A percentile compares a stretch with the other conserved stretches of the same genome.
phyloP scores from a whole-genome alignment of 1,139 yeast genomes.

The Saccharomyces hybrid region DNA sequence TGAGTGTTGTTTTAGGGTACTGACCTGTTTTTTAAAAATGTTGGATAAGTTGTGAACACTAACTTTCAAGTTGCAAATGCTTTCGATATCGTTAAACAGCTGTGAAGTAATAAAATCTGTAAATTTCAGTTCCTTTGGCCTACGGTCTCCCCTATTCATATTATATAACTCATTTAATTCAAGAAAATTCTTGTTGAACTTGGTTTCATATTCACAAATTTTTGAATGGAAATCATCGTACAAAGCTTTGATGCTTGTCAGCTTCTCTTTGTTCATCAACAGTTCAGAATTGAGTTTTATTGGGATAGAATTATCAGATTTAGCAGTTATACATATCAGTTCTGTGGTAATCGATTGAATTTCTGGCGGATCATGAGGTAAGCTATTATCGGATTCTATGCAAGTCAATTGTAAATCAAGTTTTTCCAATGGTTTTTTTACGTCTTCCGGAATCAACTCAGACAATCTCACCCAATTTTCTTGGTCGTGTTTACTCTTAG shows the following conservation, averaged over 20 bases:
- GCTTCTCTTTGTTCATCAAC: conserved; percentile 14
- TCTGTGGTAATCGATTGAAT: conserved; percentile 20
- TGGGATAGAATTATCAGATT: conserved; percentile 30
- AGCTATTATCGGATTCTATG: conserved; percentile 21
- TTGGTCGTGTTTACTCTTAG: conserved; percentile 24
- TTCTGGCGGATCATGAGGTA: conserved; percentile 22
- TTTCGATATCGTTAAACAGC: conserved; percentile 18
- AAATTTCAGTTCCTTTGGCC: conserved; percentile 16
- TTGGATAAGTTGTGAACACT: conserved; percentile 12
- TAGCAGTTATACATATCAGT: conserved; percentile 21
- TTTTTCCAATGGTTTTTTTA: conserved; percentile 19
- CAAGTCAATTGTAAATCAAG: conserved; percentile 24
- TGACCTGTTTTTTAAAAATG: conserved; percentile 21
- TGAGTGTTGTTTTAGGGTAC: conserved; percentile 10
- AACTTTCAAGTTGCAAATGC: conserved; percentile 18
- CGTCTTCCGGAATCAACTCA: conserved; percentile 21
- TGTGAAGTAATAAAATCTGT: conserved; percentile 19
- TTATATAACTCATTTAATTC: conserved; percentile 15
- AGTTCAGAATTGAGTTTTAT: conserved; percentile 26
- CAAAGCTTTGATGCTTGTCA: conserved; percentile 10
- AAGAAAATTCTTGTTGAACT: conserved; percentile 12
- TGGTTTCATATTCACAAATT: conserved; percentile 10
- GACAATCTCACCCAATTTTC: conserved; percentile 22
- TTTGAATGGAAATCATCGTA: conserved; percentile 11
- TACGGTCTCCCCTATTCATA: conserved; percentile 7